These are phyloP conservation scores for Ophiostoma piceae DNA, from an alignment of 2,329 filamentous ascomycete genomes.

Conservation along the genomic window DNA sequence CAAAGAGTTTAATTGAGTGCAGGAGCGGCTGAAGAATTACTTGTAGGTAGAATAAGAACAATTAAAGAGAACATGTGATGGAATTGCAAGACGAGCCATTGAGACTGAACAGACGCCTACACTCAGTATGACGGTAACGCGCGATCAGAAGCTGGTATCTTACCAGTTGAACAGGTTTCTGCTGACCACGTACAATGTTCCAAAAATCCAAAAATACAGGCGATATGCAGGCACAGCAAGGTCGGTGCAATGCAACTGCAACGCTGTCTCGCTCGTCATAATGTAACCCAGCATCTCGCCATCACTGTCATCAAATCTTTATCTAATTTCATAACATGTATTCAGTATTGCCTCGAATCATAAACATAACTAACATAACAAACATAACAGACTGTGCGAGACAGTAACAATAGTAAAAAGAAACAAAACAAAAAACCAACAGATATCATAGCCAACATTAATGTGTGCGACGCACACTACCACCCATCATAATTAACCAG, in stretches of 20 bases:
- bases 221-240: not conserved
- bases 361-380: not conserved
- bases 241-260: not conserved
- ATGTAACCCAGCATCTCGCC: not conserved
- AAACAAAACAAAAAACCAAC: not conserved
- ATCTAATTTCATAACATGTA: too few species aligned
- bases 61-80: too few species aligned
- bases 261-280: not conserved
- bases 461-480: not conserved
- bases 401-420: not conserved
- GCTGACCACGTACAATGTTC: not conserved
- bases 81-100: too few species aligned
- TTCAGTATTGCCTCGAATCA: not conserved
- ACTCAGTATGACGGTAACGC: too few species aligned
- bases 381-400: not conserved
- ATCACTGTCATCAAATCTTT: too few species aligned
- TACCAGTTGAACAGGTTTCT: too few species aligned
- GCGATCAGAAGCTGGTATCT: too few species aligned
- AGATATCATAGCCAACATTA: conserved; percentile 7
- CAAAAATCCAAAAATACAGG: not conserved
- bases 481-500: conserved; percentile 57
- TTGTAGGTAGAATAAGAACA: too few species aligned
- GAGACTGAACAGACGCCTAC: too few species aligned
- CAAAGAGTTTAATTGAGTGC: too few species aligned
- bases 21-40: too few species aligned